Conservation (phyloP, 2,329 filamentous ascomycete species). For the Phaeosphaeria sp. region DNA sequence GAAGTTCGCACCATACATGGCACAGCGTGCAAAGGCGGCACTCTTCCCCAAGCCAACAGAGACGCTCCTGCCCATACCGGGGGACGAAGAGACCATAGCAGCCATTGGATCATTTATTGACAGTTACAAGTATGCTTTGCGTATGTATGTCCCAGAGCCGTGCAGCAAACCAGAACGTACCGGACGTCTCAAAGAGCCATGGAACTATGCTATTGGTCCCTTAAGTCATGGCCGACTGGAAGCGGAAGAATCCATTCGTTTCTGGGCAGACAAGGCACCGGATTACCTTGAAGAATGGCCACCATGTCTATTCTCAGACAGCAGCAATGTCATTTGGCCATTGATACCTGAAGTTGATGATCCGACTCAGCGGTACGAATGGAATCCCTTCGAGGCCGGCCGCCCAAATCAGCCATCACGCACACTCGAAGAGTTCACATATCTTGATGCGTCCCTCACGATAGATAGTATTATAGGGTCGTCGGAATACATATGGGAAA, state of each 20-base stretch:
- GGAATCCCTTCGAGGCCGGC: slow-evolving; percentile 29
- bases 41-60: slow-evolving; percentile 27
- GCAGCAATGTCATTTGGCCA: slow-evolving; percentile 12
- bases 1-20: slow-evolving; percentile 31
- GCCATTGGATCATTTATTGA: slow-evolving; percentile 46
- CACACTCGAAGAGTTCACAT: slow-evolving; percentile 22
- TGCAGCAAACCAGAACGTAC: slow-evolving; percentile 15
- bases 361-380: slow-evolving; percentile 22
- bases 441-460: slow-evolving; percentile 29
- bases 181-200: slow-evolving; percentile 25
- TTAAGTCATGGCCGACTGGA: slow-evolving; percentile 36
- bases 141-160: slow-evolving; percentile 24
- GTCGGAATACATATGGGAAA: neutral
- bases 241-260: slow-evolving; percentile 35
- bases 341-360: slow-evolving; percentile 24
- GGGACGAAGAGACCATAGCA: slow-evolving; percentile 25
- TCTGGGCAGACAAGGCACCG: slow-evolving; percentile 28
- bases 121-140: slow-evolving; percentile 36
- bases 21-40: slow-evolving; percentile 21
- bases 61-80: slow-evolving; percentile 24
- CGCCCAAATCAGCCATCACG: slow-evolving; percentile 14
- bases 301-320: neutral
- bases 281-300: neutral
- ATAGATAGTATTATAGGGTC: neutral
- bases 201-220: slow-evolving; percentile 35